Percentiles rank a stretch among this genome's conserved stretches.
Conservation (phyloP, 768 basidiomycete genomes). For the Psilocybe subaeruginosa region DNA sequence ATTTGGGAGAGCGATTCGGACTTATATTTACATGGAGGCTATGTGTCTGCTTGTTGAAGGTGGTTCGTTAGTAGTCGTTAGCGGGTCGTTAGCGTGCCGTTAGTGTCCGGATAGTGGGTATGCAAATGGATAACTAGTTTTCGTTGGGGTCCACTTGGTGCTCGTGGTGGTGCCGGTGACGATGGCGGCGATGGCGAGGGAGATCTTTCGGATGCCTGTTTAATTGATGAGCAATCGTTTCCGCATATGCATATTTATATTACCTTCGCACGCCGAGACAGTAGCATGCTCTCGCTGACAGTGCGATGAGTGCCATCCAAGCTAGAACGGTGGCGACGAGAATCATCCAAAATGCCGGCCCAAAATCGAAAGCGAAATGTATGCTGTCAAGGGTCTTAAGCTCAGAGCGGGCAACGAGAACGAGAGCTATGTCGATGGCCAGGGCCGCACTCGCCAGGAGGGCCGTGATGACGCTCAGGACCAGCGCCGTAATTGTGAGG, state of each 20-base stretch:
- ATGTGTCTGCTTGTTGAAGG: neutral
- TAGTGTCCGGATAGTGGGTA: neutral
- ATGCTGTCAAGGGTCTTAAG: slow-evolving; percentile 37
- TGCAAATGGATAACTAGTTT: neutral
- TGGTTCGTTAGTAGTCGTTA: neutral
- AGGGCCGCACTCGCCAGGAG: slow-evolving; percentile 58
- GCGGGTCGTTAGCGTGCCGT: neutral
- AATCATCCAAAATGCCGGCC: slow-evolving; percentile 79
- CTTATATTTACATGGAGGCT: neutral
- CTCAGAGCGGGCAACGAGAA: slow-evolving; percentile 50
- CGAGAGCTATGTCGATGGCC: slow-evolving; percentile 64
- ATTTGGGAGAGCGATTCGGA: neutral
- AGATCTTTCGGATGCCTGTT: slow-evolving; percentile 9
- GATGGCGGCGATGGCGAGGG: neutral
- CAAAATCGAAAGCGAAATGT: slow-evolving; percentile 52
- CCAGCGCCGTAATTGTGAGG: slow-evolving; percentile 59
- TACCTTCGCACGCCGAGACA: slow-evolving; percentile 58
- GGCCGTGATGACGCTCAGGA: slow-evolving; percentile 59
- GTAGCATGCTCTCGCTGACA: slow-evolving; percentile 66
- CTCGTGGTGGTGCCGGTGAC: neutral
- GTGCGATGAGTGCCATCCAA: slow-evolving; percentile 63
- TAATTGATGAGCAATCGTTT: neutral
- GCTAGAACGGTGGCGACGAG: slow-evolving; percentile 53
- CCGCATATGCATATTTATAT: neutral
- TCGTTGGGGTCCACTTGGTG: neutral